These are phyloP conservation scores for Aphanocladium album DNA, from an alignment of 2,329 filamentous ascomycete genomes.

Conservation along the genomic window DNA sequence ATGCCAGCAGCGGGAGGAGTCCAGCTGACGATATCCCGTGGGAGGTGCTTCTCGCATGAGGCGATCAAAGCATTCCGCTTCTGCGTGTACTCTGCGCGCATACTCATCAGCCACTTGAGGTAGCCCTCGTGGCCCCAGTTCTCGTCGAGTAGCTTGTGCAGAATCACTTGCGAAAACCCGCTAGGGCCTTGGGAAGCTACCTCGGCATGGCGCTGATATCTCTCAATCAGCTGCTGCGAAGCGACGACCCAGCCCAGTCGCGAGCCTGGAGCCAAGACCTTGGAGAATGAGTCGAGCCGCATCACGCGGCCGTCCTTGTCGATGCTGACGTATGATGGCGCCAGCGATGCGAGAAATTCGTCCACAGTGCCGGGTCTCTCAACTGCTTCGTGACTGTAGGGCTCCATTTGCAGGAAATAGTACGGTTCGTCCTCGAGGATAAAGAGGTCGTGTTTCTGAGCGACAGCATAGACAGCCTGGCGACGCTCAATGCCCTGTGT, in stretches of 20 bases:
- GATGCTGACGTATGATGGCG: constrained; percentile 69
- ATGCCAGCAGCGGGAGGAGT: constrained; percentile 78
- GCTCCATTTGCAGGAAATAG: constrained; percentile 87
- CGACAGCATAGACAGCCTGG: constrained; percentile 68
- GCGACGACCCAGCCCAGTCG: constrained; percentile 87
- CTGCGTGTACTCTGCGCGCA: constrained; percentile 75
- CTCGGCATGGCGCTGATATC: constrained; percentile 78
- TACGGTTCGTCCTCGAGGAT: constrained; percentile 94
- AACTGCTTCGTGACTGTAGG: constrained; percentile 54
- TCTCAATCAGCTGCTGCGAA: constrained; percentile 76
- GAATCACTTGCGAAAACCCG: constrained; percentile 75
- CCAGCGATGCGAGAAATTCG: constrained; percentile 60
- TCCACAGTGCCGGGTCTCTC: constrained; percentile 55
- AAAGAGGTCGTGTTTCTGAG: constrained; percentile 77
- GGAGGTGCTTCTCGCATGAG: constrained; percentile 75
- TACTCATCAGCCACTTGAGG: constrained; percentile 78
- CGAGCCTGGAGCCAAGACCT: constrained; percentile 79
- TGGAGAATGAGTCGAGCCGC: constrained; percentile 89
- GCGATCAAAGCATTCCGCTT: constrained; percentile 71
- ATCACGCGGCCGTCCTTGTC: constrained; percentile 84
- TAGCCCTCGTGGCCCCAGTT: constrained; percentile 92
- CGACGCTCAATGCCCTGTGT: constrained; percentile 68
- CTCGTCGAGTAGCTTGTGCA: constrained; percentile 89
- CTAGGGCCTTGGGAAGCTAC: constrained; percentile 78
- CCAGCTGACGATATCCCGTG: constrained; percentile 72